Percentiles rank a stretch among this genome's conserved stretches.
Conservation (phyloP, 2,329 filamentous ascomycete species). For the Phyllosticta capitalensis region DNA sequence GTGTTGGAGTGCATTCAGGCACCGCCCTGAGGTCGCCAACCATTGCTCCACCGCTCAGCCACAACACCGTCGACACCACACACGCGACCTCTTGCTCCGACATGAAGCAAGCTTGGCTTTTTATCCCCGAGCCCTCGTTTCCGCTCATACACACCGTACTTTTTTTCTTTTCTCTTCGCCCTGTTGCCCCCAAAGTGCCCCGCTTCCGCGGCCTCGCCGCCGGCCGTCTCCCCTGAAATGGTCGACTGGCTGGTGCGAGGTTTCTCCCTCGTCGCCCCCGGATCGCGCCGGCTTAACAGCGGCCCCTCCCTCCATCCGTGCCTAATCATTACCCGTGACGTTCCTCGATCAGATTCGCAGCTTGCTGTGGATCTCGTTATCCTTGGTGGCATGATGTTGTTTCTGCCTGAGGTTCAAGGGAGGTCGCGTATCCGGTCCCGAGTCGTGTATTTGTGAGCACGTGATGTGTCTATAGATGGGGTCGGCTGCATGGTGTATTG, state of each 20-base stretch:
- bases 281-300: neutral
- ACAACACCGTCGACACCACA: neutral
- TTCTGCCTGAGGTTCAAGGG: neutral
- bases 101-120: neutral
- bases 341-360: neutral
- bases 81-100: neutral
- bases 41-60: neutral
- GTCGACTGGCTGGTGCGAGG: neutral
- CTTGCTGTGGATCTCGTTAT: neutral
- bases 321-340: neutral
- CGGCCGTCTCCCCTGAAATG: neutral
- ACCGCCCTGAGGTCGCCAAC: neutral
- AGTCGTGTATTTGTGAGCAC: neutral
- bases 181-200: neutral
- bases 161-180: neutral
- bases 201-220: neutral
- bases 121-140: neutral
- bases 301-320: neutral
- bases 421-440: neutral
- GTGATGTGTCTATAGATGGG: neutral
- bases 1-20: neutral
- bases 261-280: neutral
- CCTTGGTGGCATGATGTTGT: neutral
- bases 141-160: neutral
- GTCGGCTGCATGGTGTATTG: too few relatives aligned